Base-by-base conservation (phyloP, 768 basidiomycete species). In the Collybia mongolica region DNA sequence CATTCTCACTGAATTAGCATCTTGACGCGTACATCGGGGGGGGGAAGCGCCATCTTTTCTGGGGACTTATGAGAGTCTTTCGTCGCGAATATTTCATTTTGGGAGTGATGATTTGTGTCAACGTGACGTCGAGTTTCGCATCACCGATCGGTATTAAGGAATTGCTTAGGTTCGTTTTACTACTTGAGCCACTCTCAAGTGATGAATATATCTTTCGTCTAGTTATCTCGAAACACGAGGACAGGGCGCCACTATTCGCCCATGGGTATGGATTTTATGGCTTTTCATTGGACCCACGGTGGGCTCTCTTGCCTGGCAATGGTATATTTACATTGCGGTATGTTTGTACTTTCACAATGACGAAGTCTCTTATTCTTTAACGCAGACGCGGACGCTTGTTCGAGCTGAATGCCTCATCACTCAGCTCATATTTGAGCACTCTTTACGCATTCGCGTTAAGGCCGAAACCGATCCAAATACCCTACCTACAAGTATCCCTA, bases 261-360 rank as follows among this genome's bases (percentile, higher is more conserved):
- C 88, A 1, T 88, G 86, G 80, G 77, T 88, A 6, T 90, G 87
- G 86, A 76, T 88, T 12, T 26, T 65, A 0, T 67, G 69, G 60
- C 67, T 84, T 11, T 75, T 82, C 53, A 41, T 76, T 5, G 81
- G 80, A 11, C 78, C 81, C 11, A 60, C 71, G 3, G 0, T 75
- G 8, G 67, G 63, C 11, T 68, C 76, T 4, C 19, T 85, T 6
- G 55, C 67, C 23, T 72, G 76, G 48, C 81, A 88, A 54, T 74
- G 72, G 65, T 88, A 84, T 56, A 67, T 75, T 32, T 82, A 70
- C 58, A 63, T 74, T 22, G 63, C 68, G 65, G 86, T 67, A 52
- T 23, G 63, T 60, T 54, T 7, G 17, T 38, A 29, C 19, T 22
- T 35, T 12, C 22, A 11, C 26, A n/a, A 12, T 29, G 4, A 8